Conservation (phyloP, 345 rosid species). For the Salix viminalis region DNA sequence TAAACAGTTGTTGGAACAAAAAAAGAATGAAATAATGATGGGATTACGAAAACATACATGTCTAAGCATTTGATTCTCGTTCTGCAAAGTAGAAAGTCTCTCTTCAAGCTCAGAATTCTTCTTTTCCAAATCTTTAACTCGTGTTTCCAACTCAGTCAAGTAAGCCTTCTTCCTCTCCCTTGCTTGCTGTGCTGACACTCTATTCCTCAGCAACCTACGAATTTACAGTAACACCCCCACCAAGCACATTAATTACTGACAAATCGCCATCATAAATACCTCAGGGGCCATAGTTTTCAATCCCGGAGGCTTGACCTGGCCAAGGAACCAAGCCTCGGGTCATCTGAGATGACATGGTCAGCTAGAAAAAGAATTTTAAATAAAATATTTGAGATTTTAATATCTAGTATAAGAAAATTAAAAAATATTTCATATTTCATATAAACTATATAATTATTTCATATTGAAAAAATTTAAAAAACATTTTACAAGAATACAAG, state of each 20-base stretch:
- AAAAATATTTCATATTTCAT: no score
- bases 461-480: no score
- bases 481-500: no score
- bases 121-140: slow-evolving; percentile 82
- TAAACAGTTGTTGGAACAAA: background rate
- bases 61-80: slow-evolving; percentile 99
- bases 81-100: slow-evolving; percentile 81
- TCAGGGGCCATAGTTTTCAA: background rate
- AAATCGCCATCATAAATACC: slow-evolving; percentile 3
- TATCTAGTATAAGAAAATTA: no score
- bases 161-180: slow-evolving; percentile 97
- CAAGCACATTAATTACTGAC: background rate
- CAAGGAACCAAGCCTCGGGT: no score
- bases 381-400: no score
- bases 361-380: no score
- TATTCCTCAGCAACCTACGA: slow-evolving; percentile 86
- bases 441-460: no score
- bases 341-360: no score
- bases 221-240: background rate
- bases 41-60: slow-evolving; percentile 41
- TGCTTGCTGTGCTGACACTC: slow-evolving; percentile 99
- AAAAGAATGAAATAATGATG: background rate
- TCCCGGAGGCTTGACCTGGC: no score
- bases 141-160: slow-evolving; percentile 68
- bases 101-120: slow-evolving; percentile 92